Base-by-base conservation (phyloP, 164 flowering plant species). In the Cinnamomum micranthum region DNA sequence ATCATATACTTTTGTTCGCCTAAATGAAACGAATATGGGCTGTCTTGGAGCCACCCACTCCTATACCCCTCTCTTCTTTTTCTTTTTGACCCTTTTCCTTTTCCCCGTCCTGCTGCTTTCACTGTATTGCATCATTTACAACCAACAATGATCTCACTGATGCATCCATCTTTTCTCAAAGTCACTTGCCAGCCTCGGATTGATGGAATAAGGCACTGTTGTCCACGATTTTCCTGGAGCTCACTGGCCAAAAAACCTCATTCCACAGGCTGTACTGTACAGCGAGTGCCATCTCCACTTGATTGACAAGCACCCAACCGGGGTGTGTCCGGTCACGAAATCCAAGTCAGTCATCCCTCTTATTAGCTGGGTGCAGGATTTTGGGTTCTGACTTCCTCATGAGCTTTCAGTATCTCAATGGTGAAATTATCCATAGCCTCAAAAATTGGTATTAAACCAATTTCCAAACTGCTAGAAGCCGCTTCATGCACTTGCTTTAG, bases 371-470 rank as follows among this genome's bases (percentile, higher is more conserved):
- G 75, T 78, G 70, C 80, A 12, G 65, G 20, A 67, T 71, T 75
- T 68, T 81, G 76, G 77, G 87, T 76, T 78, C 98, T 87, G 68
- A 96, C 95, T 20, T 83, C 86, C 76, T 89, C 93, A 47, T 89
- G 88, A 68, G 87, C 98, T 85, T 92, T 85, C 78, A 90, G 51
- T 15, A 81, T 88, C 66, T 87, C 89, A 1, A 85, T 80, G 24
- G 88, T 87, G 74, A 92, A 96, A 31, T 78, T 89, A 72, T 81
- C 87, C 80, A 96, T 79, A 22, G 97, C 85, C 85, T 92, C 88
- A 78, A 96, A 96, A 52, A 94, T 91, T 1, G 95, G 97, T 33
- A 86, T 71, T 47, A 96, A 79, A 63, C 99, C 99, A 4, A 87
- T 87, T 73, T 94, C 92, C 69, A 96, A 76, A 72, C 92, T 91